Evolutionary conservation across 306 rosid species (phyloP).

Genomic region (Herpetospermum pedunculosum): DNA sequence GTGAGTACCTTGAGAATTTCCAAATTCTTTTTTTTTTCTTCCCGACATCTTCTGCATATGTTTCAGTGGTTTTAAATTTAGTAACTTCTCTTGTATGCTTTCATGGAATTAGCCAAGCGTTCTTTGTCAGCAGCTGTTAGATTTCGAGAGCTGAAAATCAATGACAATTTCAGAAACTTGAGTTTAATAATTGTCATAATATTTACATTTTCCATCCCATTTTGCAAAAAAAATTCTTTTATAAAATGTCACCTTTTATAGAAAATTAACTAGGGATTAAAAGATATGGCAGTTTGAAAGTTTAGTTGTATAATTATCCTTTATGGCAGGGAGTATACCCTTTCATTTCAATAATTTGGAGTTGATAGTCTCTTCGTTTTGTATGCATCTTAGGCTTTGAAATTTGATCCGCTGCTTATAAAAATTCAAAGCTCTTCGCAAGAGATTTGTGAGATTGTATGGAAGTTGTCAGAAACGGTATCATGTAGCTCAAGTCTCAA

Average conservation of each 20-base stretch:
- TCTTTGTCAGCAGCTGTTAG: neutral
- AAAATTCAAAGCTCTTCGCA: slow-evolving; percentile 41
- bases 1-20: slow-evolving; percentile 32
- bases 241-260: neutral
- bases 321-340: neutral
- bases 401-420: slow-evolving; percentile 49
- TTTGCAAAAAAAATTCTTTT: too few relatives aligned
- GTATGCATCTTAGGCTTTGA: slow-evolving; percentile 44
- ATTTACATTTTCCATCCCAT: neutral
- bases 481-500: slow-evolving; percentile 33
- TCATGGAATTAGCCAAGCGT: neutral
- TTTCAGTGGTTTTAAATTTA: neutral
- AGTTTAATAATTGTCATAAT: neutral
- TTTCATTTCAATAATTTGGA: neutral
- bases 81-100: neutral
- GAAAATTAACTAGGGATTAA: neutral
- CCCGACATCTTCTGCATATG: neutral
- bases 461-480: slow-evolving; percentile 35
- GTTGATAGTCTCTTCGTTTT: slow-evolving; percentile 7
- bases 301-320: neutral
- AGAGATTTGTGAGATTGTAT: slow-evolving; percentile 37
- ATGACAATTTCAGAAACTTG: neutral
- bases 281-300: neutral
- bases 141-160: neutral
- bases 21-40: neutral